Base-by-base conservation (phyloP, 495 filamentous ascomycete genomes). In the Penicillium egyptiacum region DNA sequence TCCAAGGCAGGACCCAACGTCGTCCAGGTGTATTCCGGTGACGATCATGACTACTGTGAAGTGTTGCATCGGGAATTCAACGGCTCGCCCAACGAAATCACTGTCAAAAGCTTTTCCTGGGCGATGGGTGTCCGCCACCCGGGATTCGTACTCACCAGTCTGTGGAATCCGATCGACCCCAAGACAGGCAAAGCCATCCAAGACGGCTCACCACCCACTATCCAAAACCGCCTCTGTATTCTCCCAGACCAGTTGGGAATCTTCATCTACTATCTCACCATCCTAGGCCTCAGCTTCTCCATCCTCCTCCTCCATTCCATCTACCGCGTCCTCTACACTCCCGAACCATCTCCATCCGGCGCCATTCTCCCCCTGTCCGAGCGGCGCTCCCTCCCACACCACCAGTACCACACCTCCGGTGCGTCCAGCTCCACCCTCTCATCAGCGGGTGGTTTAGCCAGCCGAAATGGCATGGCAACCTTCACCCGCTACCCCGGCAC, bases 31-130 rank as follows among this genome's bases (percentile, higher is more conserved):
- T 98, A 97, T 68, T 96, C 91, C 2, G 95, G 95, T 2, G 95
- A 99, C 63, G 95, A 99, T 70, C 95, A 99, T 72, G 95, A 99
- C 71, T 96, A 98, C 74, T 99, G 95, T 72, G 92, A 96, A 53
- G 72, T 98, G 23, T 73, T 82, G 2, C 95, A 99, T 67, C 78
- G 77, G 11, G 80, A 86, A 46, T 88, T 84, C 56, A 82, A 78
- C 10, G 82, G 81, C 41, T 83, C 83, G 0, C 87, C 93, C 1
- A 82, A 79, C 25, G 95, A 99, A 64, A 92, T 97, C 60, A 98
- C 95, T 0, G 91, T 98, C 54, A 99, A 99, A 72, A 89, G 85
- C 60, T 78, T 96, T 39, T 91, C 85, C 59, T 96, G 91, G 91
- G 90, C 91, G 6, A 98, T 98, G 94, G 93, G 95, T n/a, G 89